Percentiles rank a stretch among this genome's conserved stretches.
Conservation (phyloP, 2,329 filamentous ascomycete genomes). For the Calycina herbarum region DNA sequence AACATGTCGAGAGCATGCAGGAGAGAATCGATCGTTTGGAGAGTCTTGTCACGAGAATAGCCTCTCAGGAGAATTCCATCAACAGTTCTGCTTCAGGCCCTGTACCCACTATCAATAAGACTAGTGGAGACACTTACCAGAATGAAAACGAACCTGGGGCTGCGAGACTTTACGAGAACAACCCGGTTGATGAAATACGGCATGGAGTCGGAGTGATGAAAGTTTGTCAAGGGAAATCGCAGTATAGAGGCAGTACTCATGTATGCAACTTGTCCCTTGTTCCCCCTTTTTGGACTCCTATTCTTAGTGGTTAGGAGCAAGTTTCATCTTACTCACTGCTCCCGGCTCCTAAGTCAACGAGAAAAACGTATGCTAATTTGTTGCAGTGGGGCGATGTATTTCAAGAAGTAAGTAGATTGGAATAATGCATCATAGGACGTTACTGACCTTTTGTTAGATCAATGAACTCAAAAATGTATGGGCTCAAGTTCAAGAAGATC, state of each 20-base stretch:
- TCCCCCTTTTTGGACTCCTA: no score
- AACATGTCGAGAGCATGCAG: slow-evolving; percentile 83
- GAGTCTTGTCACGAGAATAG: slow-evolving; percentile 45
- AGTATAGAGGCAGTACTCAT: slow-evolving; percentile 78
- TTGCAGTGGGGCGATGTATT: slow-evolving; percentile 69
- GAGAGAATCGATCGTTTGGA: slow-evolving; percentile 38
- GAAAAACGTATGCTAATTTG: no score
- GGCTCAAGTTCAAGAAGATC: slow-evolving; percentile 81
- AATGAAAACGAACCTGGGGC: not conserved
- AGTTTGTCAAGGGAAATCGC: slow-evolving; percentile 68
- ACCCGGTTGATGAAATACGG: slow-evolving; percentile 66
- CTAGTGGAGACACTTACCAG: not conserved
- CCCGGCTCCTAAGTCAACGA: no score
- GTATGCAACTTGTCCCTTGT: no score
- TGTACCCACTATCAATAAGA: no score
- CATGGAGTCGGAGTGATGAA: slow-evolving; percentile 76
- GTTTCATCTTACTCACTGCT: no score
- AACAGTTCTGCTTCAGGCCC: slow-evolving; percentile 44
- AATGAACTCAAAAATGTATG: slow-evolving; percentile 52
- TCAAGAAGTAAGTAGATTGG: slow-evolving; percentile 53
- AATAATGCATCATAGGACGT: slow-evolving; percentile 10
- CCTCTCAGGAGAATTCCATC: slow-evolving; percentile 51
- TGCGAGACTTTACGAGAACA: slow-evolving; percentile 41
- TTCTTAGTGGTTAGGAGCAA: no score
- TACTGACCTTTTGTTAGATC: slow-evolving; percentile 13